A percentile compares a stretch with the other conserved stretches of the same genome.
phyloP scores from a whole-genome alignment of 2,329 filamentous ascomycete genomes.

The Monascus ruber region DNA sequence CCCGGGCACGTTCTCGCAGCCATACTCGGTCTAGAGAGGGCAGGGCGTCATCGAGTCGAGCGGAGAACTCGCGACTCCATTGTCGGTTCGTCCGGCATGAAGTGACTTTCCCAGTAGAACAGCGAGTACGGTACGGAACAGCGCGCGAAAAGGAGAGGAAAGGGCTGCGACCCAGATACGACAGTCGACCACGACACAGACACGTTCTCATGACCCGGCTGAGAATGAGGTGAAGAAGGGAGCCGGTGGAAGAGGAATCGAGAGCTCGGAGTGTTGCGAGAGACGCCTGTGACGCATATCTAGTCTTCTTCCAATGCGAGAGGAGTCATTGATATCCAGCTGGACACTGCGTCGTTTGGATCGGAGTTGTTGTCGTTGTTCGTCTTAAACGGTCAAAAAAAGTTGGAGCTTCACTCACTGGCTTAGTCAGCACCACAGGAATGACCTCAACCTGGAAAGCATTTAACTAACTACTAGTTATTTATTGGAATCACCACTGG shows the following conservation, averaged over 20 bases:
- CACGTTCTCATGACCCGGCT: conserved; percentile 34
- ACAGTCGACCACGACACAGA: conserved; percentile 24
- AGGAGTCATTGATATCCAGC: neutral
- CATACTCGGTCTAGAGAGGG: conserved; percentile 1
- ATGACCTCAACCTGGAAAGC: too few species aligned
- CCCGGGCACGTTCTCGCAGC: conserved; percentile 6
- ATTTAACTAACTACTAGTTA: too few species aligned
- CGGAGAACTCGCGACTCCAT: conserved; percentile 13
- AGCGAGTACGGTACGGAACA: neutral
- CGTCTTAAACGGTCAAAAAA: too few species aligned
- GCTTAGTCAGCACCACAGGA: too few species aligned
- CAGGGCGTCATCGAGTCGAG: conserved; percentile 9
- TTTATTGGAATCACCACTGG: too few species aligned
- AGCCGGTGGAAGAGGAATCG: conserved; percentile 13
- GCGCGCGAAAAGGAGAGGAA: conserved; percentile 5
- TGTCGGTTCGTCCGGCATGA: conserved; percentile 4
- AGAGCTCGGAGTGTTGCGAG: conserved; percentile 15
- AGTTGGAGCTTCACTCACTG: too few species aligned
- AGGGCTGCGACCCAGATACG: conserved; percentile 20
- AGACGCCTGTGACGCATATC: conserved; percentile 17
- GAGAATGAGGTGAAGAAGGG: conserved; percentile 13
- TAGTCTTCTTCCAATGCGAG: conserved; percentile 3
- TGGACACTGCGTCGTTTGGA: too few species aligned
- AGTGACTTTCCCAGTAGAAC: conserved; percentile 2
- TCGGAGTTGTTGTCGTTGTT: too few species aligned